Percentiles rank a stretch among this genome's conserved stretches.
These are phyloP conservation scores for Puccinia triticina DNA, from an alignment of 1,284 basidiomycete species.

Conservation along the genomic window DNA sequence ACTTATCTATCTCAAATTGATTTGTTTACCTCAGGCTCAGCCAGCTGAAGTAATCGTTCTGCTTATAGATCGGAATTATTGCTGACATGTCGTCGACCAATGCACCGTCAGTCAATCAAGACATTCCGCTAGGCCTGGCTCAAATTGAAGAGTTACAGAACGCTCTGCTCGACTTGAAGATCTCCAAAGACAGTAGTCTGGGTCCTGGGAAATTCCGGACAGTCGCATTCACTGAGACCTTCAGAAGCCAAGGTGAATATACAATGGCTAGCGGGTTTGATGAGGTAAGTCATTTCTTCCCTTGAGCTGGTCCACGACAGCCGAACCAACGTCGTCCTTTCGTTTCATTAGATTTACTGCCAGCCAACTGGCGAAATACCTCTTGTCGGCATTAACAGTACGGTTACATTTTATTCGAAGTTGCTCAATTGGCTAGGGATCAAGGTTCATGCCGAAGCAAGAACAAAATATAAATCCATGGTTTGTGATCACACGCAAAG, in stretches of 20 bases:
- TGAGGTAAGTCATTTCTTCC: conserved; percentile 54
- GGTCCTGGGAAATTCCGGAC: conserved; percentile 57
- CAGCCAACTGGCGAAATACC: conserved; percentile 62
- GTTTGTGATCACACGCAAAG: conserved; percentile 41
- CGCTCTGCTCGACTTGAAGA: conserved; percentile 61
- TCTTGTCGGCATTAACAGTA: conserved; percentile 60
- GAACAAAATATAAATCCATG: conserved; percentile 61
- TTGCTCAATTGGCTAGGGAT: conserved; percentile 62
- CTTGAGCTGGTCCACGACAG: neutral
- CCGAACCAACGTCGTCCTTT: neutral
- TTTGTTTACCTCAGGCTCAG: conserved; percentile 2
- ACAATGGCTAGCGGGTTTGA: conserved; percentile 59
- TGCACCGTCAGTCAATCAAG: conserved; percentile 58
- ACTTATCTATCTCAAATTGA: neutral
- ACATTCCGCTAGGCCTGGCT: conserved; percentile 60
- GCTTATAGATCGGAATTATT: conserved; percentile 60
- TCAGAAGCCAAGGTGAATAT: conserved; percentile 59
- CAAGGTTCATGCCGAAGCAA: conserved; percentile 61
- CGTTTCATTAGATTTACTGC: conserved; percentile 58
- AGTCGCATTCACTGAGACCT: conserved; percentile 62
- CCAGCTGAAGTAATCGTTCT: neutral
- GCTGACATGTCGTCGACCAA: conserved; percentile 61
- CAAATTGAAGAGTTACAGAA: conserved; percentile 63
- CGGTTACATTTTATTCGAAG: conserved; percentile 59
- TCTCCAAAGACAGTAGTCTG: conserved; percentile 59